Base-by-base conservation (phyloP, 2,329 filamentous ascomycete species). In the Colletotrichum costaricense region DNA sequence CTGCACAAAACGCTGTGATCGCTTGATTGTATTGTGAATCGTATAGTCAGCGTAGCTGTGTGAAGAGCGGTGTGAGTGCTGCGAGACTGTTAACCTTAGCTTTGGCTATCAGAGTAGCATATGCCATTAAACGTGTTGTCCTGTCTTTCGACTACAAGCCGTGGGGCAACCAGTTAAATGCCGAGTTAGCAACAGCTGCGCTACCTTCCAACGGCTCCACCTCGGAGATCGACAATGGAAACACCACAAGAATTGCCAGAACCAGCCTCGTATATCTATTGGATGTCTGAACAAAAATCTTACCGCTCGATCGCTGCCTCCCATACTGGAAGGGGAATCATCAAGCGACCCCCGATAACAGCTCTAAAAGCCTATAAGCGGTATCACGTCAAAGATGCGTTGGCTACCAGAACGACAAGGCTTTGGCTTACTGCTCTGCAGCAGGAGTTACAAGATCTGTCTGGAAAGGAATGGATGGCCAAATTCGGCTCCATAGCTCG, bases 211-310 rank as follows among this genome's bases (percentile, higher is more conserved):
- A 46, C 71, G 67, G 60, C 55, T 49, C 57, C 70, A 65, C 35
- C 71, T 71, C 71, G 71, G 71, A 55, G 56, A 63, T 57, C 70
- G 59, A 66, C 56, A 30, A 49, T 22, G 24, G 2, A 24, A 16
- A 22, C 58, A 52, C 57, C 30, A 30, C 19, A 12, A 9, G 24
- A n/a, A 12, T 35, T 26, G 42, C 26, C 3, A 30, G 16, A 4
- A 28, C 33, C 26, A 11, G 71, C 54, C 28, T 58, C 28, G 35
- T 19, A 9, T 14, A 38, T 24, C 42, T 24, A 26, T 33, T 66
- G 60, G 33, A 24, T 19, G 7, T 16, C 6, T 16, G 16, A 19
- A 26, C 8, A 26, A 57, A 19, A 24, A 12, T n/a, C 49, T 72
- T 58, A 69, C 65, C 64, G 65, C 28, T 28, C n/a, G 19, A 16